Conservation (phyloP, 2,329 filamentous ascomycete genomes). For the Aciculosporium take region DNA sequence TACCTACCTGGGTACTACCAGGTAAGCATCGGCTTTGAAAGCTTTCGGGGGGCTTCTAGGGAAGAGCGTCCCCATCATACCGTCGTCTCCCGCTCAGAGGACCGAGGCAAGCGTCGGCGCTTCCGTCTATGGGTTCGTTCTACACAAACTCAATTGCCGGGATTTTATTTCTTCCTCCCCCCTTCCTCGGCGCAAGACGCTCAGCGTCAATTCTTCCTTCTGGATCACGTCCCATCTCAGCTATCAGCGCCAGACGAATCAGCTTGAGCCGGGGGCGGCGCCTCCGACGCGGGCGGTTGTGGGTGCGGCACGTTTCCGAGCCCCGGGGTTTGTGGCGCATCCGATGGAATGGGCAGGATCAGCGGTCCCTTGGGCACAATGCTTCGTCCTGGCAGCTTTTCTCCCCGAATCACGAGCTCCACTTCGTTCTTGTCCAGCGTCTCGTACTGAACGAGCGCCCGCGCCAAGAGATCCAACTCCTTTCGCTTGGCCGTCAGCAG, state of each 20-base stretch:
- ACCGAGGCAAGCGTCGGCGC: too few species aligned
- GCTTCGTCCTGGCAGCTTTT: conserved; percentile 56
- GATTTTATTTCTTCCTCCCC: too few species aligned
- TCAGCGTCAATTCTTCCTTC: too few species aligned
- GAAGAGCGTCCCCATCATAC: too few species aligned
- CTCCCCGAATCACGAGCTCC: conserved; percentile 74
- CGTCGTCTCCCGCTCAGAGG: too few species aligned
- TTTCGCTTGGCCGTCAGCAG: conserved; percentile 62
- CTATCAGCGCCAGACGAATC: conserved; percentile 13
- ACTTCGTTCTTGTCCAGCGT: conserved; percentile 82
- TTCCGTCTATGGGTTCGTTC: too few species aligned
- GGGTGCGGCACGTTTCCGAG: conserved; percentile 21
- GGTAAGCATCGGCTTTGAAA: too few species aligned
- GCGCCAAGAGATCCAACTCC: conserved; percentile 76
- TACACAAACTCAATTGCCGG: too few species aligned
- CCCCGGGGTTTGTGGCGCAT: conserved; percentile 21
- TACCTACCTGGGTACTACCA: too few species aligned
- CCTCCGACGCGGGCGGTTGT: conserved; percentile 17
- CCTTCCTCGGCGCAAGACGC: too few species aligned
- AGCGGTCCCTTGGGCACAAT: conserved; percentile 39
- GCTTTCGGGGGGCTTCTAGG: too few species aligned
- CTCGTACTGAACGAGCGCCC: conserved; percentile 88
- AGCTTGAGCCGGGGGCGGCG: conserved; percentile 19
- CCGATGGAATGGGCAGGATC: conserved; percentile 23
- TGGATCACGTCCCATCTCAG: too few species aligned